Conservation (phyloP, 768 basidiomycete genomes). For the Cystofilobasidium bisporidii region DNA sequence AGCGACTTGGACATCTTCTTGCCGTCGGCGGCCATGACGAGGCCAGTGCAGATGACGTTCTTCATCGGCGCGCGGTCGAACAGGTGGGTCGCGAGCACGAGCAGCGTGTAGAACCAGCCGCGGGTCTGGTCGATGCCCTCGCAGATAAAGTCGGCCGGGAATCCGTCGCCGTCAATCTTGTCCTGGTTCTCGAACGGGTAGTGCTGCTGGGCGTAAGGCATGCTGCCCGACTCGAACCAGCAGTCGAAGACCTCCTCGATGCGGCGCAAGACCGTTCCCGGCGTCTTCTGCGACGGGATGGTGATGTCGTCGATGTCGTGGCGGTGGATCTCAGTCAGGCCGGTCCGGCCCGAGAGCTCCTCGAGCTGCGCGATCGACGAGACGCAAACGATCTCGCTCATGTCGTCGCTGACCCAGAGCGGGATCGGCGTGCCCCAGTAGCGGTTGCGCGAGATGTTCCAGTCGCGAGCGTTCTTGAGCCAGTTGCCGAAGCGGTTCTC, state of each 20-base stretch:
- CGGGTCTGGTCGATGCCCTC: constrained; percentile 99
- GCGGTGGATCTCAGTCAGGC: constrained; percentile 81
- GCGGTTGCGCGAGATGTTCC: constrained; percentile 97
- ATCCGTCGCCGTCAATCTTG: constrained; percentile 71
- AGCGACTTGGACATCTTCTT: constrained; percentile 99
- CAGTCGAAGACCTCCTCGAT: constrained; percentile 99
- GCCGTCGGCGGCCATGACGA: constrained; percentile 90
- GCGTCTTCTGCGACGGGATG: constrained; percentile 82
- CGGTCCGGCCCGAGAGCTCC: constrained; percentile 66
- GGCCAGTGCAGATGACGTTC: constrained; percentile 90
- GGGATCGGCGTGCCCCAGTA: constrained; percentile 99
- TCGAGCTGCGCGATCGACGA: constrained; percentile 84
- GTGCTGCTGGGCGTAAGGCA: constrained; percentile 96
- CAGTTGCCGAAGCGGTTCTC: constrained; percentile 93
- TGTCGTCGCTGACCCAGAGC: constrained; percentile 88
- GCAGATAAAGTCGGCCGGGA: constrained; percentile 93
- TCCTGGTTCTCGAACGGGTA: constrained; percentile 86
- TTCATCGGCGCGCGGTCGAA: constrained; percentile 94
- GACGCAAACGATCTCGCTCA: constrained; percentile 79
- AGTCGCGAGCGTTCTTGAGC: constrained; percentile 96
- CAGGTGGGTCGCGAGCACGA: constrained; percentile 90
- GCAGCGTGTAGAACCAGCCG: constrained; percentile 98
- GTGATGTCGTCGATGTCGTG: constrained; percentile 94
- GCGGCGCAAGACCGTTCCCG: constrained; percentile 64
- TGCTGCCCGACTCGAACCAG: constrained; percentile 99